Conservation (phyloP, 2,329 filamentous ascomycete genomes). For the Helicocarpus griseus region DNA sequence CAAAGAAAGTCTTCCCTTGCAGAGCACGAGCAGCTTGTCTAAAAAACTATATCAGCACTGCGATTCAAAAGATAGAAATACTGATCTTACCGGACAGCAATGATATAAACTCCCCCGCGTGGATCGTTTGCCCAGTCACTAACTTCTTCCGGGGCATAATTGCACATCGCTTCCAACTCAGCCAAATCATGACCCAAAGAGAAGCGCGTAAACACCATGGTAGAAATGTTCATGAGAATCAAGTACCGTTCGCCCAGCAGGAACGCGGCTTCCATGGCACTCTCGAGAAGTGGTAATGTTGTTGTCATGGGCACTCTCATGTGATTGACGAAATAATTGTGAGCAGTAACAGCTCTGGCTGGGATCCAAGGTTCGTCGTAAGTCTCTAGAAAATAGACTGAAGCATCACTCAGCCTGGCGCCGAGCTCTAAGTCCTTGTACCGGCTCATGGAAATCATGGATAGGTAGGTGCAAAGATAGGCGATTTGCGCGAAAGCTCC, state of each 20-base stretch:
- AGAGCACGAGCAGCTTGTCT: slow-evolving; percentile 49
- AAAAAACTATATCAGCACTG: slow-evolving; percentile 5
- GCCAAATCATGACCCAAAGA: slow-evolving; percentile 49
- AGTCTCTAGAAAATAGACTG: slow-evolving; percentile 42
- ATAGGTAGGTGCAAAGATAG: slow-evolving; percentile 49
- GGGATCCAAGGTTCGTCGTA: slow-evolving; percentile 46
- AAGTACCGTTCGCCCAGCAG: slow-evolving; percentile 49
- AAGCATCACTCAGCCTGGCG: slow-evolving; percentile 43
- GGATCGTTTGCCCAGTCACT: slow-evolving; percentile 48
- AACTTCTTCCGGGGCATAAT: slow-evolving; percentile 47
- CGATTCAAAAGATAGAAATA: slow-evolving; percentile 5
- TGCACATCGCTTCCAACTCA: slow-evolving; percentile 49
- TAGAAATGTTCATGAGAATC: slow-evolving; percentile 48
- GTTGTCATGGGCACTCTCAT: slow-evolving; percentile 43
- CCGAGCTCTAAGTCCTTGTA: slow-evolving; percentile 50
- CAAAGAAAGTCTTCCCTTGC: slow-evolving; percentile 49
- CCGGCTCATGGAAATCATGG: slow-evolving; percentile 46
- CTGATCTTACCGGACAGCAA: slow-evolving; percentile 34
- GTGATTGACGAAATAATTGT: slow-evolving; percentile 54
- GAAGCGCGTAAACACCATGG: slow-evolving; percentile 48
- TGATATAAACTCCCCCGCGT: slow-evolving; percentile 49
- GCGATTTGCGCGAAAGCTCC: slow-evolving; percentile 50
- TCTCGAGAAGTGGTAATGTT: slow-evolving; percentile 44
- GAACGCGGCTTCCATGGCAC: slow-evolving; percentile 47
- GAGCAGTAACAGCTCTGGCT: slow-evolving; percentile 47